A percentile compares a stretch with the other conserved stretches of the same genome.
Conservation (phyloP, 1,284 basidiomycete species). For the Leccinum pachyderme region DNA sequence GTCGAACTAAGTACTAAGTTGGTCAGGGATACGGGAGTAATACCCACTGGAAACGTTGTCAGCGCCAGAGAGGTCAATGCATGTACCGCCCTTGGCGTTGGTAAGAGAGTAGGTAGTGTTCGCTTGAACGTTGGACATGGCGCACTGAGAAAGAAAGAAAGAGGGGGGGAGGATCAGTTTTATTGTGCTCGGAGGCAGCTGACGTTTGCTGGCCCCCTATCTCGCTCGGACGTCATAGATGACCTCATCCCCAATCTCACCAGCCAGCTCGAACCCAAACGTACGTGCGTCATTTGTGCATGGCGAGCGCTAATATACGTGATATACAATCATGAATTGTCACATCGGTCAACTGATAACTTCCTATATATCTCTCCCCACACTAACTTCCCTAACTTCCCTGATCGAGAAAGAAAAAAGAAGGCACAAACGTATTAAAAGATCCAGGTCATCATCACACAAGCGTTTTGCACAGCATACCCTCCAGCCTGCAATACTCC, state of each 20-base stretch:
- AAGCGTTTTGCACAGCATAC: conserved; percentile 65
- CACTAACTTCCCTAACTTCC: neutral
- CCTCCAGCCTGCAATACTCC: conserved; percentile 74
- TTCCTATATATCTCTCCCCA: neutral
- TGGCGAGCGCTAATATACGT: neutral
- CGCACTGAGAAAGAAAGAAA: neutral
- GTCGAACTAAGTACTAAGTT: neutral
- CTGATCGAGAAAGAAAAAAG: neutral
- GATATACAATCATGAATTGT: neutral
- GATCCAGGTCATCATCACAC: conserved; percentile 36
- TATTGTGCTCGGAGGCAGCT: conserved; percentile 1
- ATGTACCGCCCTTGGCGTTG: conserved; percentile 50
- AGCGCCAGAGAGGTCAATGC: conserved; percentile 52
- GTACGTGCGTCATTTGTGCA: neutral
- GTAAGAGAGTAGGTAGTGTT: conserved; percentile 42
- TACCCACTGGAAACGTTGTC: conserved; percentile 45
- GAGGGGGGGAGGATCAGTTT: neutral
- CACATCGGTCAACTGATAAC: neutral
- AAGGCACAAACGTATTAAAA: neutral
- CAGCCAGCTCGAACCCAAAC: neutral
- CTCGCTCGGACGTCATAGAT: neutral
- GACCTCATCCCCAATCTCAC: neutral
- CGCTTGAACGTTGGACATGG: conserved; percentile 23
- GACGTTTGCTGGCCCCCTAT: conserved; percentile 1
- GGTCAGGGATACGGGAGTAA: neutral